phyloP scores from a whole-genome alignment of 2,329 filamentous ascomycete species.

The Aspergillus costaricaensis region DNA sequence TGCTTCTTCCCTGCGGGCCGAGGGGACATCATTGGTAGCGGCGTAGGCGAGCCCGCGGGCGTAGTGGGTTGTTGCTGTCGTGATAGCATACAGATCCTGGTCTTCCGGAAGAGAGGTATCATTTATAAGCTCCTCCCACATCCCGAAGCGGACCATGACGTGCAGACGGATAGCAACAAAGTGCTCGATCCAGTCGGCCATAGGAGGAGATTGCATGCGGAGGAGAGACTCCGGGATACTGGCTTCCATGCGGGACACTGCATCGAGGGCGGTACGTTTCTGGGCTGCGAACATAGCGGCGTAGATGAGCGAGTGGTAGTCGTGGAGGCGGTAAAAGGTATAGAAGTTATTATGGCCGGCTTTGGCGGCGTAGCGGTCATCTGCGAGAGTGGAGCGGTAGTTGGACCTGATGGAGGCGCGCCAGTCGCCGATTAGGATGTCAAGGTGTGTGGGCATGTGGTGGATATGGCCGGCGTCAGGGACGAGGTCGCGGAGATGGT shows the following conservation, averaged over 20 bases:
- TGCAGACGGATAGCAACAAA: conserved; percentile 68
- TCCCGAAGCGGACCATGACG: conserved; percentile 70
- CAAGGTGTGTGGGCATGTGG: conserved; percentile 77
- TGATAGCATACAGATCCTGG: conserved; percentile 63
- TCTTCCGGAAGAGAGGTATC: conserved; percentile 55
- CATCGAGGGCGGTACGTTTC: conserved; percentile 48
- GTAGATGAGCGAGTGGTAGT: conserved; percentile 58
- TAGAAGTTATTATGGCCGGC: conserved; percentile 61
- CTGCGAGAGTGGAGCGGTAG: conserved; percentile 63
- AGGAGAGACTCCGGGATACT: conserved; percentile 65
- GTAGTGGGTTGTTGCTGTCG: conserved; percentile 67
- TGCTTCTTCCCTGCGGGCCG: conserved; percentile 54
- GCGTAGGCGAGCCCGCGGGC: conserved; percentile 67
- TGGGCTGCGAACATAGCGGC: conserved; percentile 70
- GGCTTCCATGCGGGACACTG: conserved; percentile 58
- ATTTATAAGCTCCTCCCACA: conserved; percentile 65
- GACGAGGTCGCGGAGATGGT: conserved; percentile 63
- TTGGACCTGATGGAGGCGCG: conserved; percentile 66
- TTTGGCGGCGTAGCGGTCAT: conserved; percentile 46
- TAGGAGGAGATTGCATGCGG: conserved; percentile 65
- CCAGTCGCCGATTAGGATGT: conserved; percentile 72
- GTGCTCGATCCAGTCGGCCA: conserved; percentile 76
- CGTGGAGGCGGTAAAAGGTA: conserved; percentile 40
- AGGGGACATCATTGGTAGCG: conserved; percentile 54
- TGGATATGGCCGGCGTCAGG: conserved; percentile 69